Percentiles rank a stretch among this genome's conserved stretches.
phyloP scores from a whole-genome alignment of 331 rosid species.

The Pyrus hybrid region DNA sequence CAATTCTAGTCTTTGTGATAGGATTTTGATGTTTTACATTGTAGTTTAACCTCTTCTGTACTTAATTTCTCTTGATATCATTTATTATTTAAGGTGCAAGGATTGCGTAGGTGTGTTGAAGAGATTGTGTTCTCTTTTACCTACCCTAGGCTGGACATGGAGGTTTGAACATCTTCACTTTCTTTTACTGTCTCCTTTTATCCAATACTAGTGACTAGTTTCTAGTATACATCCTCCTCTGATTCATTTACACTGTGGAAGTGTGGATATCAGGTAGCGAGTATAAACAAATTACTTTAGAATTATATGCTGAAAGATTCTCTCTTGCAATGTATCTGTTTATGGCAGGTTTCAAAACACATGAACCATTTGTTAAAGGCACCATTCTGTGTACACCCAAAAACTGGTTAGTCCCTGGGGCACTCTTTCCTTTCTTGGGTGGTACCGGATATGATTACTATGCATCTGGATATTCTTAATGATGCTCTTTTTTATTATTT shows the following conservation, averaged over 20 bases:
- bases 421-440: neutral
- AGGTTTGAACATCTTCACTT: slow-evolving; percentile 42
- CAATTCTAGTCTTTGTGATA: neutral
- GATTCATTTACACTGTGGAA: neutral
- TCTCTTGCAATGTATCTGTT: slow-evolving; percentile 1
- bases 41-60: neutral
- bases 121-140: slow-evolving; percentile 85
- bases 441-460: neutral
- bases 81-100: slow-evolving; percentile 40
- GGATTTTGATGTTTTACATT: neutral
- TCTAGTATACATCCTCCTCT: neutral
- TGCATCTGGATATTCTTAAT: neutral
- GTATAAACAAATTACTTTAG: neutral
- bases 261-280: neutral
- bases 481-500: slow-evolving; percentile 6
- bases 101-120: slow-evolving; percentile 62
- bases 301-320: neutral
- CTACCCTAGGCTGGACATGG: slow-evolving; percentile 92
- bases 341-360: slow-evolving; percentile 62
- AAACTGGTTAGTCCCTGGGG: slow-evolving; percentile 45
- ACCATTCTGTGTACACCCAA: slow-evolving; percentile 87
- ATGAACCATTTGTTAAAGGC: slow-evolving; percentile 90
- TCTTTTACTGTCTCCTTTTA: neutral
- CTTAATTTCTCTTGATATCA: neutral
- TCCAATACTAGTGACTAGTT: neutral